Percentiles rank a stretch among this genome's conserved stretches.
These are phyloP conservation scores for Talaromyces pinophilus DNA, from an alignment of 2,329 filamentous ascomycete species.

Conservation along the genomic window DNA sequence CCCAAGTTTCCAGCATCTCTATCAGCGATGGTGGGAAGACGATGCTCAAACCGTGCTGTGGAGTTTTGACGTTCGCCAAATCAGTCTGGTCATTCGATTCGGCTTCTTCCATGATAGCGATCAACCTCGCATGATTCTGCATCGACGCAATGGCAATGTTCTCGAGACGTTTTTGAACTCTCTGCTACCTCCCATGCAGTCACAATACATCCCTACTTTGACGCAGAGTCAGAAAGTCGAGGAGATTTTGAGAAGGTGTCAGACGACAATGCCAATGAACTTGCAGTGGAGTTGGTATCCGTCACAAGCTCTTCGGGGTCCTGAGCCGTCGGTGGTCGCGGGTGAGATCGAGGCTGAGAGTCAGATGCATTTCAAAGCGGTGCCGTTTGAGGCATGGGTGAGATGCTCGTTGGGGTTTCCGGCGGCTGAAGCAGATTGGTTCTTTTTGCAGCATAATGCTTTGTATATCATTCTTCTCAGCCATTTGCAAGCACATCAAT, in stretches of 20 bases:
- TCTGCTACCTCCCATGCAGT: constrained; percentile 34
- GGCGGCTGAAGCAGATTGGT: constrained; percentile 40
- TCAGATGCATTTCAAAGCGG: constrained; percentile 41
- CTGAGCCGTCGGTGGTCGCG: constrained; percentile 34
- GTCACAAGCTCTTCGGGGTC: constrained; percentile 26
- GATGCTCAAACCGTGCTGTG: constrained; percentile 42
- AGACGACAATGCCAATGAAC: constrained; percentile 26
- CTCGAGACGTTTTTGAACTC: constrained; percentile 38
- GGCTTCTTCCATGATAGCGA: constrained; percentile 40
- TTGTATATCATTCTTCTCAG: constrained; percentile 38
- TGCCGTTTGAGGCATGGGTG: constrained; percentile 45
- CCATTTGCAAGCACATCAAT: constrained; percentile 36
- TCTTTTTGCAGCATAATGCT: constrained; percentile 41
- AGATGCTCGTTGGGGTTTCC: constrained; percentile 42
- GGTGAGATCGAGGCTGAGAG: constrained; percentile 42
- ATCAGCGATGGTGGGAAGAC: constrained; percentile 45
- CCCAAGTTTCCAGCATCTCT: constrained; percentile 36
- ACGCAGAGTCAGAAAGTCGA: constrained; percentile 44
- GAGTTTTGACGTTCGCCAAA: constrained; percentile 41
- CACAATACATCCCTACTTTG: constrained; percentile 31
- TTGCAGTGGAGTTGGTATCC: constrained; percentile 44
- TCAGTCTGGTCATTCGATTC: constrained; percentile 42
- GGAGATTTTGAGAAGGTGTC: constrained; percentile 40
- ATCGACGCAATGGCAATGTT: constrained; percentile 35
- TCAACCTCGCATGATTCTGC: constrained; percentile 38